Evolutionary conservation across 73 alveolate genomes (phyloP), one percentile per base, ranked within the genome.

Genomic region (Paramecium pentaurelia): DNA sequence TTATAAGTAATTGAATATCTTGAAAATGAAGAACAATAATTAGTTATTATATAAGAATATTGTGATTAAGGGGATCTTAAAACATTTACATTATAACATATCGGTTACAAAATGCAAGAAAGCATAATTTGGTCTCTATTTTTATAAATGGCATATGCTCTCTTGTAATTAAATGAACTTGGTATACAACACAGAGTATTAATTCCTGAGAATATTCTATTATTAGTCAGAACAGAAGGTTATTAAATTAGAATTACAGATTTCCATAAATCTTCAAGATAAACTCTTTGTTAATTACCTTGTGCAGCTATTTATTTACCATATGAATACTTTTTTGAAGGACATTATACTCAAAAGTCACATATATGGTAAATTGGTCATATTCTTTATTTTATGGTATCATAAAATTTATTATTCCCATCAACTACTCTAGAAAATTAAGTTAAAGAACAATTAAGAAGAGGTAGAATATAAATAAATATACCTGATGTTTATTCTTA

Each of bases 61-160:
- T 80, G 91, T 47, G 91, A 80, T 80, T 49, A 80, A 80, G 91
- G 91, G 11, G 91, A 80, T 80, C 51, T 80, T 10, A 40, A 47
- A 40, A 80, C 91, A 44, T 80, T 80, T 80, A 45, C 91, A 11
- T 27, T 42, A 9, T n/a, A 80, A 25, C 91, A 80, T 16, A 80
- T 80, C 45, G 91, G 91, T 42, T 80, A 45, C 28, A 80, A 47
- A 36, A 80, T 80, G 91, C 34, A 80, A 22, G 91, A 80, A 80
- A 80, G 91, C 14, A 80, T 80, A 25, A 22, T 80, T 18, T 80
- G 91, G 91, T 80, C 91, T 27, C 37, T 80, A 0, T 80, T 80
- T 14, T 47, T 80, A 6, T 25, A 80, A 25, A 42, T 80, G 71
- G 91, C 91, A 8, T 80, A 80, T 25, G 91, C 32, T 27, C 44